These are phyloP conservation scores for Aspergillus sp. DNA, from an alignment of 2,329 filamentous ascomycete genomes.

Conservation along the genomic window DNA sequence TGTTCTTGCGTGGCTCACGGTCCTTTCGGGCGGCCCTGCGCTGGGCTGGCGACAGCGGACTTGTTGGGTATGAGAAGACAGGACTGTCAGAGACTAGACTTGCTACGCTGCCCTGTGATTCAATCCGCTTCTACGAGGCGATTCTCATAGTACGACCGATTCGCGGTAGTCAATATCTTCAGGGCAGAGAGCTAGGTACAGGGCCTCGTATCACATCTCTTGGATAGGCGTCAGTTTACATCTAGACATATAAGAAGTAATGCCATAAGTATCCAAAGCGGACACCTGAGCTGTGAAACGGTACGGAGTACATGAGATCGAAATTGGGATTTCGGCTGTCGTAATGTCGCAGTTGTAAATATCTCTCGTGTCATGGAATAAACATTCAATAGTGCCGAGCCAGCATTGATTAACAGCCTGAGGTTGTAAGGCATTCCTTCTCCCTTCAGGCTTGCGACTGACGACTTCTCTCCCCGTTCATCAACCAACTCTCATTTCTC, in stretches of 20 bases:
- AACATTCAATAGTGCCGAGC: neutral
- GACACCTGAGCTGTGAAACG: neutral
- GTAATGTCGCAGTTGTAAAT: neutral
- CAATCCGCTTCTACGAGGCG: neutral
- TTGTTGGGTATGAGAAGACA: neutral
- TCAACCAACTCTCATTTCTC: neutral
- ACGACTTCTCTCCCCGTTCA: neutral
- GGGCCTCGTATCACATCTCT: neutral
- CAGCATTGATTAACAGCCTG: conserved; percentile 1
- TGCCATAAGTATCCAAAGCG: neutral
- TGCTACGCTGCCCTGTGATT: neutral
- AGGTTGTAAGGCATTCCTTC: conserved; percentile 2
- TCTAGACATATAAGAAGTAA: conserved; percentile 4
- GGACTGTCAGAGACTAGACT: neutral
- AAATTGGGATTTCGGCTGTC: neutral
- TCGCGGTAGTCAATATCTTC: neutral
- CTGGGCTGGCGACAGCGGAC: conserved; percentile 4
- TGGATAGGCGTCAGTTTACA: neutral
- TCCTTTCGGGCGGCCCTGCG: conserved; percentile 7
- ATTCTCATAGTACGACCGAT: neutral
- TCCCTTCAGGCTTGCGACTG: neutral
- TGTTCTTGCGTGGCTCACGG: neutral
- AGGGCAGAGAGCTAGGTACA: neutral
- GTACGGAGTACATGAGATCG: neutral
- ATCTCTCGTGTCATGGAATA: neutral